These are phyloP conservation scores for Ananas comosus DNA, from an alignment of 176 grass and related monocot genomes.

Conservation along the genomic window DNA sequence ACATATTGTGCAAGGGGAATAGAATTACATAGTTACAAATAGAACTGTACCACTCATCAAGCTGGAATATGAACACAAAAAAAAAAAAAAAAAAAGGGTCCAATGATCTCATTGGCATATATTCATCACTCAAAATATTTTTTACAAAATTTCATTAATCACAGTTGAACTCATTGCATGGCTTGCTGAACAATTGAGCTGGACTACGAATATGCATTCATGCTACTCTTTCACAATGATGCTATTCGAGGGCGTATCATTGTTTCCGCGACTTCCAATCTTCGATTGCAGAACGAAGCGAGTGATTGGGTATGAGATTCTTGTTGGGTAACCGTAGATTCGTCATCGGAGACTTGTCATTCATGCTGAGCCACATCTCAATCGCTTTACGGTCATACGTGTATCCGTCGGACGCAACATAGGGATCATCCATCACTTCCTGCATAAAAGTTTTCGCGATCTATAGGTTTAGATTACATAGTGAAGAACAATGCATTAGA, in stretches of 20 bases:
- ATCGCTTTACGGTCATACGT: constrained; percentile 74
- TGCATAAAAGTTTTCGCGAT: constrained; percentile 5
- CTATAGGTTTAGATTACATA: background rate
- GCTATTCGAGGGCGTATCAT: constrained; percentile 1
- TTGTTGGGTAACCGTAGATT: constrained; percentile 53
- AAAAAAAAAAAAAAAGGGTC: no score
- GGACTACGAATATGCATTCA: no score
- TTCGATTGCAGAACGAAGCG: constrained; percentile 73
- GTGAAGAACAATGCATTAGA: background rate
- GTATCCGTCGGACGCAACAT: constrained; percentile 70
- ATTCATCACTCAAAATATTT: no score
- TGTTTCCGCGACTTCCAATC: constrained; percentile 47
- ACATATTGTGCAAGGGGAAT: no score
- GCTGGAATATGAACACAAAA: no score
- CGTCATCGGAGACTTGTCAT: constrained; percentile 69
- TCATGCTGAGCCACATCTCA: constrained; percentile 60
- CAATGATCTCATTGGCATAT: no score
- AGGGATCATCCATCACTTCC: constrained; percentile 65
- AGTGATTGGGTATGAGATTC: constrained; percentile 61
- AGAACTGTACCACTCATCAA: no score
- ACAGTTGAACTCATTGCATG: no score
- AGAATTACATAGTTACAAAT: no score
- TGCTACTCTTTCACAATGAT: background rate
- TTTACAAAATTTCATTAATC: no score
- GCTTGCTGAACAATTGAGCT: no score